A percentile compares a stretch with the other conserved stretches of the same genome.
Evolutionary conservation across 116 monocot species (phyloP).

Genomic region (Cymodocea nodosa): DNA sequence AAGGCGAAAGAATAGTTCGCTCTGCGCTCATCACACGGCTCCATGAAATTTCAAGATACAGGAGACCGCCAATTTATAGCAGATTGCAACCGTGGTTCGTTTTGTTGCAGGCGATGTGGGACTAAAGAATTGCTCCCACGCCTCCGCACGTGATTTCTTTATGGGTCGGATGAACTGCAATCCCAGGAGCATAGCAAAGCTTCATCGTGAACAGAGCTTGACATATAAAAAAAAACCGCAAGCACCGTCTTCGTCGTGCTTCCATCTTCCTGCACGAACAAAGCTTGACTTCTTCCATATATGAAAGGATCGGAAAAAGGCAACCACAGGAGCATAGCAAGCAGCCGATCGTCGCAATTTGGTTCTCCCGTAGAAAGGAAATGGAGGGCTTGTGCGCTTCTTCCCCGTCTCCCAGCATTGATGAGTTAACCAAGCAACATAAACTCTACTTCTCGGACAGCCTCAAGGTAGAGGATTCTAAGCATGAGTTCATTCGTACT

Average conservation of each 20-base stretch:
- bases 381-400: not conserved
- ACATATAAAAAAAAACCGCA: too few relatives aligned
- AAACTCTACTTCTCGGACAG: conserved; percentile 59
- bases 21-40: conserved; percentile 88
- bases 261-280: not conserved
- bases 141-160: too few relatives aligned
- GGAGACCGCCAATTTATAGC: not conserved
- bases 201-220: too few relatives aligned
- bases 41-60: conserved; percentile 13
- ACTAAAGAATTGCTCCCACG: too few relatives aligned
- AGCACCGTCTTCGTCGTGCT: not conserved
- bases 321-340: too few relatives aligned
- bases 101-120: not conserved
- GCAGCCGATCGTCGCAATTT: too few relatives aligned
- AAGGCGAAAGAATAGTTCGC: conserved; percentile 99
- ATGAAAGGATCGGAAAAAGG: not conserved
- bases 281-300: not conserved
- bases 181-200: too few relatives aligned
- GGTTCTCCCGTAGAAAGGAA: not conserved
- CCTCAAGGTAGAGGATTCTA: conserved; percentile 40
- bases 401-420: conserved; percentile 17
- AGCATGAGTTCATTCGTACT: not conserved
- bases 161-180: too few relatives aligned
- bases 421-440: conserved; percentile 60
- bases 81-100: not conserved